phyloP scores from a whole-genome alignment of 2,329 filamentous ascomycete species.

The Biscogniauxia mediterranea region DNA sequence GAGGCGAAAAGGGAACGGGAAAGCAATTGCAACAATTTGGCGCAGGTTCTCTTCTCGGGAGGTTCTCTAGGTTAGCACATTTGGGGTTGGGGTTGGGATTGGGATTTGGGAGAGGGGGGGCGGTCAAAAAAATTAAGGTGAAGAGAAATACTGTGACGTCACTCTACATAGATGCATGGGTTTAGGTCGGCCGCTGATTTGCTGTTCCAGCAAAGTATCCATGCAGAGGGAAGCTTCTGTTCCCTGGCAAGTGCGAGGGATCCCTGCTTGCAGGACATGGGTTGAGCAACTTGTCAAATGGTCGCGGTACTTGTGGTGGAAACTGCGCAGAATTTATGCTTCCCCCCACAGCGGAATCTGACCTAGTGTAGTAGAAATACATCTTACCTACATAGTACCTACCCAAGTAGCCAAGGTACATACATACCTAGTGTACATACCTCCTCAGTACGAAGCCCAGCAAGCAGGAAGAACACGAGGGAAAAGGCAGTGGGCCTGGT shows the following conservation, averaged over 20 bases:
- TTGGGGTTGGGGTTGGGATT: background rate
- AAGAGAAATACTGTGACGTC: constrained; percentile 9
- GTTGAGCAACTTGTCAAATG: background rate
- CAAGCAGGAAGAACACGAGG: background rate
- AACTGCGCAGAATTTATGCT: background rate
- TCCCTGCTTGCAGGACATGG: background rate
- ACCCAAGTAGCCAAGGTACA: too few relatives aligned
- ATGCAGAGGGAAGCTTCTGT: constrained; percentile 5
- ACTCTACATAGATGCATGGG: background rate
- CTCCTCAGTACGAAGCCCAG: background rate
- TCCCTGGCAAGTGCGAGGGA: background rate
- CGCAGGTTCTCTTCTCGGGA: background rate
- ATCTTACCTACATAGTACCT: too few relatives aligned
- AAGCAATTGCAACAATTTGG: background rate
- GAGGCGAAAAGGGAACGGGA: background rate
- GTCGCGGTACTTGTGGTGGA: background rate
- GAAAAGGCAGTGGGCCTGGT: background rate
- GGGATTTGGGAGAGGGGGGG: background rate
- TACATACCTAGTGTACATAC: too few relatives aligned
- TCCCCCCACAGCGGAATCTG: background rate
- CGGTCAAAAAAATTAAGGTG: constrained; percentile 1
- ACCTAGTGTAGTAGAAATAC: background rate
- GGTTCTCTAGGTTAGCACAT: constrained; percentile 3
- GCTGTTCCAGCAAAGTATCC: constrained; percentile 1
- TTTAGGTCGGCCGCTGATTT: constrained; percentile 5